Evolutionary conservation across 1,284 basidiomycete species (phyloP).

Genomic region (Tilletia indica): DNA sequence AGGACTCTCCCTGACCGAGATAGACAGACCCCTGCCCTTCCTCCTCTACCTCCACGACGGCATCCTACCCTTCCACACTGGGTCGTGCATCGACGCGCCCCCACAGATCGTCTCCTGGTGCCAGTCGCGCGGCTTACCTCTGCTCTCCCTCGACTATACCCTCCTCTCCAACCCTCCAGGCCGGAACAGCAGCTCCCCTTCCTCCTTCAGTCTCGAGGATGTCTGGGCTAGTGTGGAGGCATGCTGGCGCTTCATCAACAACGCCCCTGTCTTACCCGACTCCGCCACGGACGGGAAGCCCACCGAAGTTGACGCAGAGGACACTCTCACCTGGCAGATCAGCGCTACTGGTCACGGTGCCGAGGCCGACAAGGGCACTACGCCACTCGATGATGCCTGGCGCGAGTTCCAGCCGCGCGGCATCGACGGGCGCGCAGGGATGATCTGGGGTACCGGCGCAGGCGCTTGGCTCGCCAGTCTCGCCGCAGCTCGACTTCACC

Average conservation of each 20-base stretch:
- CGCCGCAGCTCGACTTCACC: background rate
- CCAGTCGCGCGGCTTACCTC: background rate
- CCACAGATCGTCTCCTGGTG: conserved; percentile 12
- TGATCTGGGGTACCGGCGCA: conserved; percentile 10
- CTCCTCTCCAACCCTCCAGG: background rate
- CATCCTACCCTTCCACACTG: conserved; percentile 17
- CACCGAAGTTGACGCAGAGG: background rate
- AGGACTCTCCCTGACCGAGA: conserved; percentile 1
- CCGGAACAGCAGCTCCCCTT: background rate
- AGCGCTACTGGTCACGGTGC: conserved; percentile 6
- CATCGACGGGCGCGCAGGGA: conserved; percentile 7
- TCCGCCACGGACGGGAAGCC: no score
- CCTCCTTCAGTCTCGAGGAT: background rate
- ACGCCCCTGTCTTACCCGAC: background rate
- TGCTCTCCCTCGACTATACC: conserved; percentile 17
- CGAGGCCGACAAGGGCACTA: conserved; percentile 9
- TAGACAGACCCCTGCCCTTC: conserved; percentile 2
- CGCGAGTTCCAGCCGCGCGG: conserved; percentile 13
- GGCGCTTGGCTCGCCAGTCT: conserved; percentile 6
- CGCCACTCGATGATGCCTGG: conserved; percentile 1
- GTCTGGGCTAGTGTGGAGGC: background rate
- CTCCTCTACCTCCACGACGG: conserved; percentile 14
- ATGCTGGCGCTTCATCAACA: conserved; percentile 16
- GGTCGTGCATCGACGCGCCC: conserved; percentile 6
- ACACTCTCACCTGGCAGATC: conserved; percentile 14